Base-by-base conservation (phyloP, 768 basidiomycete genomes). In the Porpolomopsis calyptriformis region DNA sequence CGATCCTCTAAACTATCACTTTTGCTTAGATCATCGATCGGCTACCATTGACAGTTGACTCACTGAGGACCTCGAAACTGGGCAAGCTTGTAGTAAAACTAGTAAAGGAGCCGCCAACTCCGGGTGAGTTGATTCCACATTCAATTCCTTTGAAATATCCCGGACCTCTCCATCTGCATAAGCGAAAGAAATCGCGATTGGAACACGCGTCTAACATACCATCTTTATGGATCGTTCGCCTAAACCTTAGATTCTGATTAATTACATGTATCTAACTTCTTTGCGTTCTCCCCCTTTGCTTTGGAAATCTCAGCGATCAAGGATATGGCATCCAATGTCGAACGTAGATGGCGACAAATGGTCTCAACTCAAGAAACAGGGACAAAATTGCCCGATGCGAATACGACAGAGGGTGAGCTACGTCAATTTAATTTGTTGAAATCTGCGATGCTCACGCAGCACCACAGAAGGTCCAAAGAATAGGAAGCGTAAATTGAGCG, bases 311-410 rank as follows among this genome's bases (percentile, higher is more conserved):
- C 72, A 90, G 87, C 87, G 68, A 77, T 87, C 82, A 85, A 88
- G 80, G 87, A 90, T 69, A 86, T 90, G 84, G 87, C 87, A 56
- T 77, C 77, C 61, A 88, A 86, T 69, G 71, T 90, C 69, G 85
- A 87, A 66, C 77, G 77, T 57, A 80, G 79, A 69, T 90, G 87
- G 88, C 78, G 84, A 48, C 67, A 68, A 51, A 66, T 85, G 62
- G 68, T 83, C 40, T 51, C 57, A 47, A 62, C 56, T 43, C 69
- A 65, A 59, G 67, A 67, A 59, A 56, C 60, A 55, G 57, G 56
- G 50, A 52, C 55, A 55, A 76, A 70, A 58, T 64, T 62, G 47
- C 53, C 57, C 43, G 63, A 76, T 67, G 70, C 60, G 59, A 69
- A 73, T 59, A 63, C 59, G 46, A 57, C 58, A 45, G 85, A 87